phyloP scores from a whole-genome alignment of 495 filamentous ascomycete species.

The Haplographium delicatum region DNA sequence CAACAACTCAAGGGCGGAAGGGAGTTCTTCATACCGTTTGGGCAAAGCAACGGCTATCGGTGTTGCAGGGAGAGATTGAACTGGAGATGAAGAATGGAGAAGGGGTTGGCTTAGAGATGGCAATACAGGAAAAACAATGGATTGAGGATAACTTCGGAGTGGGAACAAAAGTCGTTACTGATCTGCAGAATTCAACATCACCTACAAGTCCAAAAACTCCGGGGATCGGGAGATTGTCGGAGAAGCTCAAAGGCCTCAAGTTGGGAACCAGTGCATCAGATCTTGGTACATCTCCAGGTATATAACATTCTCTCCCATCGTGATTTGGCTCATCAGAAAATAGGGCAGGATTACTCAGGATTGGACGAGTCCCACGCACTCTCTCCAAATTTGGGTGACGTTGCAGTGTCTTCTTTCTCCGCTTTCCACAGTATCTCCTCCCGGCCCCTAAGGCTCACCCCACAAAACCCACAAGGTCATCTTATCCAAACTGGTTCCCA shows the following conservation, averaged over 20 bases:
- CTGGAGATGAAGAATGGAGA: slow-evolving; percentile 64
- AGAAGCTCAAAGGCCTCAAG: slow-evolving; percentile 72
- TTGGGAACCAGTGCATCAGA: slow-evolving; percentile 65
- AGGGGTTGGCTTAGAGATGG: slow-evolving; percentile 76
- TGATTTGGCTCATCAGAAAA: background rate
- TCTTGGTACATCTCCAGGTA: slow-evolving; percentile 30
- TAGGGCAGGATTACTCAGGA: background rate
- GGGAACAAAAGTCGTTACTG: slow-evolving; percentile 22
- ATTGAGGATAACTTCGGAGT: slow-evolving; percentile 75
- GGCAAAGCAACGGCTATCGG: slow-evolving; percentile 69
- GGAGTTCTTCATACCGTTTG: slow-evolving; percentile 80
- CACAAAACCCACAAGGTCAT: slow-evolving; percentile 37
- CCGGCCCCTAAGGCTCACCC: slow-evolving; percentile 32
- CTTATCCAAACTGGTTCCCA: slow-evolving; percentile 32
- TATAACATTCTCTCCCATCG: background rate
- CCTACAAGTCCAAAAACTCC: slow-evolving; percentile 49
- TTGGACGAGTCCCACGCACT: slow-evolving; percentile 37
- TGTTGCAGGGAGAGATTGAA: slow-evolving; percentile 66
- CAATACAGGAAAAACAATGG: slow-evolving; percentile 72
- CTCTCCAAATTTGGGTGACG: slow-evolving; percentile 56
- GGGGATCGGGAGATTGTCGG: slow-evolving; percentile 59
- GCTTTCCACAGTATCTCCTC: slow-evolving; percentile 42
- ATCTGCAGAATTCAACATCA: slow-evolving; percentile 26
- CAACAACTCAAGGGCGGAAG: slow-evolving; percentile 61
- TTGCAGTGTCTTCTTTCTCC: slow-evolving; percentile 61